These are phyloP conservation scores for Penicillium sp. DNA, from an alignment of 2,329 filamentous ascomycete genomes.

Conservation along the genomic window DNA sequence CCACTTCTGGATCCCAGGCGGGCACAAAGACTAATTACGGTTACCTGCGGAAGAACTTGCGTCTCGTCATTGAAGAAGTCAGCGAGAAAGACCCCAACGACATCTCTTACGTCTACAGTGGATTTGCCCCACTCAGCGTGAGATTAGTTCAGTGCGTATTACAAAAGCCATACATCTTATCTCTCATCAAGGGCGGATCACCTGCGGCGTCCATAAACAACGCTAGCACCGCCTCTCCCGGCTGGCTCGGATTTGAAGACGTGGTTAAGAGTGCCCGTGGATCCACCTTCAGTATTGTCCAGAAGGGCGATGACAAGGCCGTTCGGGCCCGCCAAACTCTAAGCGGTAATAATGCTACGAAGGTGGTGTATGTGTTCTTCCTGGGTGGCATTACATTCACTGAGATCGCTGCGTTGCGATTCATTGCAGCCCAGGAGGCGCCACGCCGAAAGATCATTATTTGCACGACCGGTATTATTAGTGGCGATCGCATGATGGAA, in stretches of 20 bases:
- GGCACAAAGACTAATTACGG: conserved; percentile 87
- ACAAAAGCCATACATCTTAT: conserved; percentile 81
- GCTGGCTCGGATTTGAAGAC: conserved; percentile 94
- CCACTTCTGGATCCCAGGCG: conserved; percentile 63
- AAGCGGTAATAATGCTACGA: conserved; percentile 71
- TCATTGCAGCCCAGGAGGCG: conserved; percentile 82
- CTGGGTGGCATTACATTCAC: conserved; percentile 95
- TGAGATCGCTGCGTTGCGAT: conserved; percentile 90
- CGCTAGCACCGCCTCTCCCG: conserved; percentile 65
- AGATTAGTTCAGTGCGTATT: conserved; percentile 89
- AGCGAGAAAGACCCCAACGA: conserved; percentile 93
- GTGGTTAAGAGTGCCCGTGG: conserved; percentile 83
- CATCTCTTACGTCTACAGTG: conserved; percentile 96
- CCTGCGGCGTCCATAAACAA: conserved; percentile 49
- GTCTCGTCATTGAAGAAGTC: conserved; percentile 92
- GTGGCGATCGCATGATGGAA: conserved; percentile 85
- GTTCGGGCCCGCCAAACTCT: conserved; percentile 82
- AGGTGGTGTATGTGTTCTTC: conserved; percentile 95
- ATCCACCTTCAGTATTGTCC: conserved; percentile 85
- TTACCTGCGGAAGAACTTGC: conserved; percentile 79
- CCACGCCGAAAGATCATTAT: conserved; percentile 81
- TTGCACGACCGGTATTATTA: conserved; percentile 88
- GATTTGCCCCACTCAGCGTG: conserved; percentile 90
- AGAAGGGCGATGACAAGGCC: conserved; percentile 90
- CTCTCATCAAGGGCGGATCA: conserved; percentile 65